Evolutionary conservation across 1,284 basidiomycete species (phyloP), one percentile per base, ranked within the genome.

Genomic region (Cystobasidiaceae sp.): DNA sequence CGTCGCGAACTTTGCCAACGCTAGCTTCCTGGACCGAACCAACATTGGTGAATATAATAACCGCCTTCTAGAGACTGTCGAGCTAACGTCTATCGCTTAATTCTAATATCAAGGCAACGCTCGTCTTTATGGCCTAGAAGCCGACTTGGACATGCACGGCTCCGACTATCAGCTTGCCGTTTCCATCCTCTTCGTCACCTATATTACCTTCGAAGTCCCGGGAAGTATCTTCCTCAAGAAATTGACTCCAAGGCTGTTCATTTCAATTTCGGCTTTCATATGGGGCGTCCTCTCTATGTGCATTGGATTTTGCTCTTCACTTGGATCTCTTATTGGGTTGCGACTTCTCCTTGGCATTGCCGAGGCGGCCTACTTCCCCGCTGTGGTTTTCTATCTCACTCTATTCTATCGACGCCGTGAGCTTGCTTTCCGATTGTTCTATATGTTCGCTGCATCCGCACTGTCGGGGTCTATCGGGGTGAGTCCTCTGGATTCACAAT

Each of bases 331-430:
- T 45, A 73, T 75, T 71, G 69, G 49, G 13, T 57, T 72, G 0
- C 67, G 75, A 6, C 71, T 75, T 44, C 68, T 74, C 11, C 41
- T 75, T 6, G 75, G 72, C 0, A 55, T 74, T 0, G 54, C 65
- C 15, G 75, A 76, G 60, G 72, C 72, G 0, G 71, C 72, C 4
- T 75, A 70, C 37, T 70, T 70, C 0, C 74, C 75, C 1, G 74
- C 74, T 1, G 70, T 71, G 2, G 70, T 71, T 1, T 63, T 71
- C 39, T 75, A 71, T 33, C 54, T 73, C 3, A 64, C 61, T 28
- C 74, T 75, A 60, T 75, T 76, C 67, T 76, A 70, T 57, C 23
- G 28, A 15, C 45, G 66, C 6, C 49, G 64, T 2, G 75, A 76
- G 45, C 69, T 75, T 17, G 75, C 75, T 0, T 46, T 75, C 27